A percentile compares a stretch with the other conserved stretches of the same genome.
phyloP scores from a whole-genome alignment of 1,284 basidiomycete species.

The Tranzscheliella williamsii region DNA sequence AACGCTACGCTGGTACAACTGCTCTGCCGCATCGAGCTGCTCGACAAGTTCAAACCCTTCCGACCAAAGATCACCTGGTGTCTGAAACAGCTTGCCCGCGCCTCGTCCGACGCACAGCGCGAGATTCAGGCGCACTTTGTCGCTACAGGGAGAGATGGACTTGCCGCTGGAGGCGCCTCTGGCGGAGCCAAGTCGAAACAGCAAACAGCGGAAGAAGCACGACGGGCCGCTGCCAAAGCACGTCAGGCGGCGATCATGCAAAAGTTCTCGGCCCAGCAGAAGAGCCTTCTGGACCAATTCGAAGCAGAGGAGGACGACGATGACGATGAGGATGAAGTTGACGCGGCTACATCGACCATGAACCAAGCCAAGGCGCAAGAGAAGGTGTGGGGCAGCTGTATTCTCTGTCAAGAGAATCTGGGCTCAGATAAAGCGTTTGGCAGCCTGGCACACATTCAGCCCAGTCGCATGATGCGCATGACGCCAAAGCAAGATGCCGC shows the following conservation, averaged over 20 bases:
- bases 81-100: constrained; percentile 32
- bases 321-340: constrained; percentile 39
- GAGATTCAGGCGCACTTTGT: constrained; percentile 11
- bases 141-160: constrained; percentile 17
- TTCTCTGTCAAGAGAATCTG: constrained; percentile 95
- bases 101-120: constrained; percentile 7
- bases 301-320: constrained; percentile 51
- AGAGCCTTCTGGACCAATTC: constrained; percentile 50
- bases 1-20: constrained; percentile 34
- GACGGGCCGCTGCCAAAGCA: constrained; percentile 50
- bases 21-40: constrained; percentile 34
- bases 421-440: constrained; percentile 78
- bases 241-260: constrained; percentile 59
- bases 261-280: constrained; percentile 58
- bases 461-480: constrained; percentile 79
- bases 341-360: constrained; percentile 8
- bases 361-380: constrained; percentile 15
- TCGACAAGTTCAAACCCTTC: constrained; percentile 43
- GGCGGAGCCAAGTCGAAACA: constrained; percentile 5
- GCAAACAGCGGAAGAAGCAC: constrained; percentile 40
- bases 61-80: constrained; percentile 47
- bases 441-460: constrained; percentile 83
- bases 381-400: constrained; percentile 74
- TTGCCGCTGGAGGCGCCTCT: constrained; percentile 3
- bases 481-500: constrained; percentile 70